Evolutionary conservation across 179 eudicot genomes (phyloP), one percentile per base, ranked within the genome.

Genomic region (Carnegiea gigantea): DNA sequence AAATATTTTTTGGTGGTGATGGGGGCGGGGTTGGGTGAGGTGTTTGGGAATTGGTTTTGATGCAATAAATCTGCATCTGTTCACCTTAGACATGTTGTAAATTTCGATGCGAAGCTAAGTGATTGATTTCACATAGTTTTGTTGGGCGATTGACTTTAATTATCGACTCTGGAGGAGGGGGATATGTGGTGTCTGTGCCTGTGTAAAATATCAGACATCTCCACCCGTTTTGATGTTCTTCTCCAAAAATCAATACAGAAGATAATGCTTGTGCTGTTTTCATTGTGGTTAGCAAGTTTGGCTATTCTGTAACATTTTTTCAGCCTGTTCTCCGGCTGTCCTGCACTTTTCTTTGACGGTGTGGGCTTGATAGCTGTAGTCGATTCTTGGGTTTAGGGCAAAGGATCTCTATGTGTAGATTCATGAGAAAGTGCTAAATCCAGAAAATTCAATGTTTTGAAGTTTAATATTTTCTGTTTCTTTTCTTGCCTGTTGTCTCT

Each of bases 231-330:
- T 33, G 1, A 51, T 15, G 17, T 14, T 20, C 33, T 73, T 38
- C 60, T 80, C 78, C 82, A 8, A 38, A 43, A 57, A 15, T 59
- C 24, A 73, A 71, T 36, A 21, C 78, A 59, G 82, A 67, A 73
- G 73, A 53, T 73, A 80, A 80, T 80, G 82, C 82, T 80, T 71
- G 77, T 80, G 43, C 38, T 80, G 28, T 40, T 79, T 54, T n/a
- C 18, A 79, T 30, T 49, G 68, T 67, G 57, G 71, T 80, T 40
- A 24, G 75, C 71, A 59, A 80, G 77, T 80, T 80, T 80, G 82
- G 77, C 82, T 80, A 12, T 80, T 80, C 82, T 80, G 82, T 21
- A 72, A 80, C 77, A 80, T 71, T 28, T 51, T 51, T 70, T 49
- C 59, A 24, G 18, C 38, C 26, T 67, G 38, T 28, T 26, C 38